phyloP scores from a whole-genome alignment of 805 yeast species.

The Scheffersomyces amazonensis region DNA sequence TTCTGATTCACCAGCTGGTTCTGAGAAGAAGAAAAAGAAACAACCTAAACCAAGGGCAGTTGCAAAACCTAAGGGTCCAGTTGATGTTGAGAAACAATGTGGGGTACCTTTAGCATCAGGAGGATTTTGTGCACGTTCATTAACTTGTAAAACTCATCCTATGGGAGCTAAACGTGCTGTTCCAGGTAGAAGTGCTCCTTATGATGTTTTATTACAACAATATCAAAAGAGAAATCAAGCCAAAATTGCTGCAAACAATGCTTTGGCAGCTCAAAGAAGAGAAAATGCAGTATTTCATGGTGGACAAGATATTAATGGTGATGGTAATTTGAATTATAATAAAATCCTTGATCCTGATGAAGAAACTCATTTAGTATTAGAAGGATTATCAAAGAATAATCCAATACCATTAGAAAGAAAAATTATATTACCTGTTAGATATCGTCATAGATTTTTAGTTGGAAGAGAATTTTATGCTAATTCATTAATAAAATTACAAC shows the following conservation, averaged over 20 bases:
- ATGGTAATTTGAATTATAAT: conserved; percentile 16
- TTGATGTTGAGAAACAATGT: conserved; percentile 91
- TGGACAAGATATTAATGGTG: conserved; percentile 14
- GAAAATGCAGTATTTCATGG: conserved; percentile 52
- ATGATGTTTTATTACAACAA: conserved; percentile 81
- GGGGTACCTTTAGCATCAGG: conserved; percentile 94
- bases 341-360: conserved; percentile 79
- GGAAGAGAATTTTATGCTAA: conserved; percentile 94
- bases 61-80: conserved; percentile 72
- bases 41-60: conserved; percentile 34
- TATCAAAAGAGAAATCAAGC: conserved; percentile 93
- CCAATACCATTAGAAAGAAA: conserved; percentile 84
- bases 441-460: conserved; percentile 71
- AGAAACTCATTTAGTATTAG: conserved; percentile 87
- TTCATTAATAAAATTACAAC: conserved; percentile 48
- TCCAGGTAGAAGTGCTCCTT: conserved; percentile 88
- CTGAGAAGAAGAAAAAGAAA: conserved; percentile 31
- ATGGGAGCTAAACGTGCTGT: conserved; percentile 98
- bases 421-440: conserved; percentile 64
- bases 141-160: conserved; percentile 96
- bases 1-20: conserved; percentile 4
- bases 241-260: conserved; percentile 78
- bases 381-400: conserved; percentile 77
- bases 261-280: conserved; percentile 73
- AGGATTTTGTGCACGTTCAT: conserved; percentile 92